Conservation (phyloP, 208 protist genomes). For the Trypanosoma theileri region DNA sequence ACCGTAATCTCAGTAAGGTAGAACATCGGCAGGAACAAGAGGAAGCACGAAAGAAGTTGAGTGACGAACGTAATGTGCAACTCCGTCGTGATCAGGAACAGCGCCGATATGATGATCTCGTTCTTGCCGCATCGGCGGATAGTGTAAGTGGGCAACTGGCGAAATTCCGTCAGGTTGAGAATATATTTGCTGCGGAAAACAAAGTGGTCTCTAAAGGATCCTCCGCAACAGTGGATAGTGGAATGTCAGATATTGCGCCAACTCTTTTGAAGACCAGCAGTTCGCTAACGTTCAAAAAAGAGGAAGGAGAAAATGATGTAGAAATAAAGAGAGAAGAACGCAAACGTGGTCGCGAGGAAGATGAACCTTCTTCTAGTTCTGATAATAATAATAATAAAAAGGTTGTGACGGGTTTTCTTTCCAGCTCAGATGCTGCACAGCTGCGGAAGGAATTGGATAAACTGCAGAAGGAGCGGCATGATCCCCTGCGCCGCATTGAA, state of each 20-base stretch:
- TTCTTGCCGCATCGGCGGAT: constrained; percentile 33
- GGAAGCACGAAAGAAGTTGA: constrained; percentile 34
- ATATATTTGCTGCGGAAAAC: constrained; percentile 68
- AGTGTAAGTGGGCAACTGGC: constrained; percentile 35
- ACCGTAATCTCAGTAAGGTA: constrained; percentile 66
- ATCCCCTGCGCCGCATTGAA: constrained; percentile 62
- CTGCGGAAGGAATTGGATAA: constrained; percentile 64
- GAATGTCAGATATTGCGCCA: not conserved
- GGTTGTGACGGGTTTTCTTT: constrained; percentile 57
- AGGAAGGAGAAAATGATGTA: constrained; percentile 11
- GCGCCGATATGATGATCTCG: constrained; percentile 75
- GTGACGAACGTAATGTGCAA: constrained; percentile 46
- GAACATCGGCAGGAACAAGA: constrained; percentile 57
- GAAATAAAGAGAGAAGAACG: not conserved
- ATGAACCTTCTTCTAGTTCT: not conserved
- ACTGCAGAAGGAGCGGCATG: constrained; percentile 63
- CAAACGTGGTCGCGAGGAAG: constrained; percentile 14
- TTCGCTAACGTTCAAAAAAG: constrained; percentile 23
- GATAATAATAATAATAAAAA: constrained; percentile 8
- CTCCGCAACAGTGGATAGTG: not conserved
- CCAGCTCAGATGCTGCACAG: constrained; percentile 47
- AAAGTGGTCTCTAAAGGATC: not conserved
- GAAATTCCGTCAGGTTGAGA: constrained; percentile 50
- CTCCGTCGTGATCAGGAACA: constrained; percentile 73
- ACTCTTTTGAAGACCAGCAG: not conserved